A percentile compares a stretch with the other conserved stretches of the same genome.
Evolutionary conservation across 1,284 basidiomycete genomes (phyloP).

Genomic region (Apiotrichum sp.): DNA sequence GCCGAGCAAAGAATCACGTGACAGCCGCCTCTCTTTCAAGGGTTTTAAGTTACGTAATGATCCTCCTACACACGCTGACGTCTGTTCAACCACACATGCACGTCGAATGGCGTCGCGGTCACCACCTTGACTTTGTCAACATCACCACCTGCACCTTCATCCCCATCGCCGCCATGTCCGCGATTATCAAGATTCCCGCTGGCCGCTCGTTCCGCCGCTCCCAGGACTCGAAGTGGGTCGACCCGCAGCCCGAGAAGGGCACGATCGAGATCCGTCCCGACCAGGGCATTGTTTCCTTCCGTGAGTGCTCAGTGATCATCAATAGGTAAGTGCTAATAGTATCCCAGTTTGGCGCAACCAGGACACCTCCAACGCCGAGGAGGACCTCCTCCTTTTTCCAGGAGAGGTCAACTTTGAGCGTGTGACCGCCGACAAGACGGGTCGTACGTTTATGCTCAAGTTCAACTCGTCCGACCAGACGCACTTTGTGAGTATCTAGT

Average conservation of each 20-base stretch:
- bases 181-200: conserved; percentile 37
- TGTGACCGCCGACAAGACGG: conserved; percentile 25
- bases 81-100: not conserved
- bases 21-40: no score
- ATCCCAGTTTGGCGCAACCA: conserved; percentile 38
- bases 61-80: conserved; percentile 3
- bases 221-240: conserved; percentile 39
- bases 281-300: conserved; percentile 40
- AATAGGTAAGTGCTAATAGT: not conserved
- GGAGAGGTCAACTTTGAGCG: conserved; percentile 44
- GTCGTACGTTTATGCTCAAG: conserved; percentile 43
- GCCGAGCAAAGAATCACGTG: no score
- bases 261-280: conserved; percentile 35
- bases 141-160: not conserved
- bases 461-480: conserved; percentile 42
- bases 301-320: conserved; percentile 21
- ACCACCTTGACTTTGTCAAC: not conserved
- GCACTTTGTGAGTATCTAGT: conserved; percentile 38
- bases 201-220: conserved; percentile 37
- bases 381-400: conserved; percentile 46
- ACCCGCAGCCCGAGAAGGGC: conserved; percentile 43
- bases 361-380: conserved; percentile 27
- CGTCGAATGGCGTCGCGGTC: conserved; percentile 52
- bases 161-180: conserved; percentile 18
- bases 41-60: not conserved